Conservation (phyloP, 345 rosid genomes). For the Citrus glauca region DNA sequence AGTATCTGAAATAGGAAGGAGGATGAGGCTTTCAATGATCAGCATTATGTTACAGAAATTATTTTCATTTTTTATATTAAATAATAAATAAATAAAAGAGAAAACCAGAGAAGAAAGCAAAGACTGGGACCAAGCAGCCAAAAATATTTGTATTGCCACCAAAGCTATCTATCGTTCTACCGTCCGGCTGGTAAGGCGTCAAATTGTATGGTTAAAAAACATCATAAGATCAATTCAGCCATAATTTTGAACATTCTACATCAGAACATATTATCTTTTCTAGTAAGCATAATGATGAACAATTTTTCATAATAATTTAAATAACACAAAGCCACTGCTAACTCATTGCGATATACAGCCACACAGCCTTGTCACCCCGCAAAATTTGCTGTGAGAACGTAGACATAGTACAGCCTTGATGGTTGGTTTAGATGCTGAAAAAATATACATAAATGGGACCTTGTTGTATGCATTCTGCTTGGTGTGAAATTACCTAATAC, state of each 20-base stretch:
- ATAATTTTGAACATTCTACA: neutral
- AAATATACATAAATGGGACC: neutral
- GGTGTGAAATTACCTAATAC: neutral
- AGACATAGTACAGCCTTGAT: neutral
- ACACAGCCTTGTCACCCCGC: neutral
- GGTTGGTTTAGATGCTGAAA: neutral
- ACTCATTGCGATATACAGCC: neutral
- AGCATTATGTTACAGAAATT: neutral
- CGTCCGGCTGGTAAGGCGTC: neutral
- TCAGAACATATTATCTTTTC: neutral
- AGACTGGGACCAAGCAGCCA: neutral
- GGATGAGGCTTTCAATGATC: neutral
- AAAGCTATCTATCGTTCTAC: neutral
- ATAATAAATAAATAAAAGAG: neutral
- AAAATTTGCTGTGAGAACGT: neutral
- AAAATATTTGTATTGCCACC: neutral
- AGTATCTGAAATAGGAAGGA: conserved; percentile 49
- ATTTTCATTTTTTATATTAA: neutral
- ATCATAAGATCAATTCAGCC: neutral
- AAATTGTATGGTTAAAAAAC: neutral
- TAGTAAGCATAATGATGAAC: neutral
- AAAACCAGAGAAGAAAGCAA: neutral
- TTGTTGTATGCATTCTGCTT: neutral
- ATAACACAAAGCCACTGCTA: neutral
- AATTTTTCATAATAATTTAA: neutral